phyloP scores from a whole-genome alignment of 495 filamentous ascomycete genomes.

The Opeltia flavorubescens region DNA sequence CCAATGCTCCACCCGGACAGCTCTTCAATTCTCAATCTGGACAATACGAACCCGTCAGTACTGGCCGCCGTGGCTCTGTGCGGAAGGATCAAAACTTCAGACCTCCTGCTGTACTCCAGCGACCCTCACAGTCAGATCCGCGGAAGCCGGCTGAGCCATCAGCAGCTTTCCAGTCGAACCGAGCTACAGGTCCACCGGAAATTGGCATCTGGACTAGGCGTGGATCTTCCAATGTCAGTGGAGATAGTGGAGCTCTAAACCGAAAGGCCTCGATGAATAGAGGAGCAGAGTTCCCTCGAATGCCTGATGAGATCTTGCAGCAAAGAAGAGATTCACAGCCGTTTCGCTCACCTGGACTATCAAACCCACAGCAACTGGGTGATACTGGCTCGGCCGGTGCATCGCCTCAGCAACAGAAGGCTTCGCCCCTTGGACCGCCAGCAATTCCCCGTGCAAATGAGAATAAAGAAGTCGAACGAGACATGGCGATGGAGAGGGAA shows the following conservation, averaged over 20 bases:
- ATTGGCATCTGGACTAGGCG: conserved; percentile 57
- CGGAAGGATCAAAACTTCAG: conserved; percentile 52
- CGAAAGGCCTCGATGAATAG: conserved; percentile 41
- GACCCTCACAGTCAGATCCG: conserved; percentile 41
- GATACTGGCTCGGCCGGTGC: not conserved
- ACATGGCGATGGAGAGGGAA: conserved; percentile 29
- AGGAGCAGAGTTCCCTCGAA: conserved; percentile 29
- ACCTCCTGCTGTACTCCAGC: conserved; percentile 69
- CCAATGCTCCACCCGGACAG: conserved; percentile 51
- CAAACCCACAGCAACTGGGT: conserved; percentile 1
- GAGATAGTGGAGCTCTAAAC: conserved; percentile 62
- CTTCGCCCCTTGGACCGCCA: conserved; percentile 18
- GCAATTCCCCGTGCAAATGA: conserved; percentile 22
- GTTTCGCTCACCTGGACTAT: conserved; percentile 8
- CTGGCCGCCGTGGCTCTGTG: conserved; percentile 54
- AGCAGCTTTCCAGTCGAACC: conserved; percentile 74
- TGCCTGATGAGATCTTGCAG: conserved; percentile 25
- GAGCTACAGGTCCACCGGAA: conserved; percentile 49
- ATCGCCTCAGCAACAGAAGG: conserved; percentile 17
- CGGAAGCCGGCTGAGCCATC: conserved; percentile 77
- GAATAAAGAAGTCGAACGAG: conserved; percentile 31
- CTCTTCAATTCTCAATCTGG: conserved; percentile 91
- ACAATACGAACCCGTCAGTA: conserved; percentile 77
- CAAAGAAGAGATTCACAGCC: conserved; percentile 13
- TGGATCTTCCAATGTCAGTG: conserved; percentile 89